These are phyloP conservation scores for Sedum album DNA, from an alignment of 164 flowering plant species.

Conservation along the genomic window DNA sequence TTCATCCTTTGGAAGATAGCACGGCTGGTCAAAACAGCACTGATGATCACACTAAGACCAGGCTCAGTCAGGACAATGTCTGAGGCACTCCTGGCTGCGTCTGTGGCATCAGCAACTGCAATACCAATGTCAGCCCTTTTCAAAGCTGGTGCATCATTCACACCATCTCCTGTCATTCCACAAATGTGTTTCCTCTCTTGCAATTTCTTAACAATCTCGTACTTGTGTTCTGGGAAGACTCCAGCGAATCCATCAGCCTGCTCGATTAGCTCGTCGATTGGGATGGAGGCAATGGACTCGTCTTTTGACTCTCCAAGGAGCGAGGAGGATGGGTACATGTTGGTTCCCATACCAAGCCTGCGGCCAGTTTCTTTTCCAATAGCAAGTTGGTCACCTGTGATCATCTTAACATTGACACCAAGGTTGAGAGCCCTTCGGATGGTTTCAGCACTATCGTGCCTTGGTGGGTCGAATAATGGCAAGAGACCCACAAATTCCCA, in stretches of 20 bases:
- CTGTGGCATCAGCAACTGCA: slow-evolving; percentile 91
- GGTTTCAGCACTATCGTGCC: slow-evolving; percentile 93
- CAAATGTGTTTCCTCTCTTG: slow-evolving; percentile 77
- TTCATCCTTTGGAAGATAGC: slow-evolving; percentile 96
- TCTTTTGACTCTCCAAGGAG: slow-evolving; percentile 68
- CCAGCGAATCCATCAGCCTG: slow-evolving; percentile 95
- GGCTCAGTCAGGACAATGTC: slow-evolving; percentile 86
- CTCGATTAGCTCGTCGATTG: slow-evolving; percentile 78
- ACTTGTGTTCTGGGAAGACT: slow-evolving; percentile 93
- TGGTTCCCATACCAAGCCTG: slow-evolving; percentile 93
- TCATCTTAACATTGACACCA: slow-evolving; percentile 92
- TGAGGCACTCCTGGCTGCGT: slow-evolving; percentile 82
- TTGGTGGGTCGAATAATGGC: slow-evolving; percentile 88
- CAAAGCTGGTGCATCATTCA: slow-evolving; percentile 78
- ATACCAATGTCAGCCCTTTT: slow-evolving; percentile 84
- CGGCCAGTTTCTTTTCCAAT: slow-evolving; percentile 92
- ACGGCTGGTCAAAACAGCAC: slow-evolving; percentile 81
- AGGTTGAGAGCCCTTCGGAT: slow-evolving; percentile 78
- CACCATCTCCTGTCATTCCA: slow-evolving; percentile 89
- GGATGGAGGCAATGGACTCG: slow-evolving; percentile 48
- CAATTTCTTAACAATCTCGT: slow-evolving; percentile 69
- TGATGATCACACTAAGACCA: slow-evolving; percentile 76
- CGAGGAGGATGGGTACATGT: slow-evolving; percentile 90
- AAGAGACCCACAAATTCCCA: slow-evolving; percentile 86
- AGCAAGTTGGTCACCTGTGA: slow-evolving; percentile 91